These are phyloP conservation scores for Boletus pseudo-olivaceus DNA, from an alignment of 768 basidiomycete species.

Conservation along the genomic window DNA sequence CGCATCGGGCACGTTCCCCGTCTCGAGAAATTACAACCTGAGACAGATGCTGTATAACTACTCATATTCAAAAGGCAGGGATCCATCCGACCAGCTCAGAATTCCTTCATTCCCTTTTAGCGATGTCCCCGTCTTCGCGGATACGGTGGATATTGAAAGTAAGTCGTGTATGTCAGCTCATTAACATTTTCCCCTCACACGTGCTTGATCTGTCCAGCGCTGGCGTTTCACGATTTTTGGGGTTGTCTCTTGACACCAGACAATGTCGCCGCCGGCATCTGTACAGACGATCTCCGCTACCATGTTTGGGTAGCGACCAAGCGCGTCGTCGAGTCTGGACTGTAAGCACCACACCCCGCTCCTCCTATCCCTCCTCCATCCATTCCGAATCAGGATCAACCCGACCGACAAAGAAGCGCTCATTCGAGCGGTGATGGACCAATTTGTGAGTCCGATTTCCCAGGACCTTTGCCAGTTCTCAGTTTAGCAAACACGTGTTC, in stretches of 20 bases:
- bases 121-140: slow-evolving; percentile 30
- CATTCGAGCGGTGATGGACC: slow-evolving; percentile 20
- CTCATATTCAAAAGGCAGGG: background rate
- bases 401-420: slow-evolving; percentile 15
- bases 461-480: background rate
- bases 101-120: slow-evolving; percentile 32
- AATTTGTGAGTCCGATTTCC: slow-evolving; percentile 30
- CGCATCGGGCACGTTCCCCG: slow-evolving; percentile 28
- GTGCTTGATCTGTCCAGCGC: slow-evolving; percentile 15
- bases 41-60: slow-evolving; percentile 30
- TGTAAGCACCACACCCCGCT: too few relatives aligned
- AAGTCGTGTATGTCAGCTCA: slow-evolving; percentile 14
- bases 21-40: slow-evolving; percentile 22
- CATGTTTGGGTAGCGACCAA: slow-evolving; percentile 35
- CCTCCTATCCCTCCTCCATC: too few relatives aligned
- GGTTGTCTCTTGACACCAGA: slow-evolving; percentile 35
- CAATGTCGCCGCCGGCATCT: slow-evolving; percentile 25
- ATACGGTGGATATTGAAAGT: slow-evolving; percentile 46
- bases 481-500: background rate
- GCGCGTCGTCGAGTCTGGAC: slow-evolving; percentile 27
- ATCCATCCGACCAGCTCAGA: slow-evolving; percentile 26
- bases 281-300: slow-evolving; percentile 28
- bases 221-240: slow-evolving; percentile 33
- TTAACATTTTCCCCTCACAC: background rate
- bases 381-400: slow-evolving; percentile 7